Base-by-base conservation (phyloP, 176 grass and related monocot genomes). In the Metroxylon sagu region DNA sequence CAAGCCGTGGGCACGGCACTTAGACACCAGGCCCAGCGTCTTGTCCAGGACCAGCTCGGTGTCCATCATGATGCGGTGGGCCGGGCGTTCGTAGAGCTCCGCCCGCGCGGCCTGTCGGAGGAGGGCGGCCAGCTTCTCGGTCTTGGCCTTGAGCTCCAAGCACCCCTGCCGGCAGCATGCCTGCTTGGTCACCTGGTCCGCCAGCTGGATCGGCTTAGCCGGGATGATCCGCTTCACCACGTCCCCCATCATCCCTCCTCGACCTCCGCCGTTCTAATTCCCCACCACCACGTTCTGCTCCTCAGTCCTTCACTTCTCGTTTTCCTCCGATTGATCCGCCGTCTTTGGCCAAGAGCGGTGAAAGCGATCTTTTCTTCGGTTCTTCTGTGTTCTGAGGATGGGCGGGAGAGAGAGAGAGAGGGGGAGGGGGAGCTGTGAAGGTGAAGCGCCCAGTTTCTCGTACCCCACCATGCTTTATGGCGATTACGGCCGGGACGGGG, bases 81-180 rank as follows among this genome's bases (percentile, higher is more conserved):
- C 90, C 18, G 85, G 90, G 50, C 82, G 90, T 76, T 90, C 91
- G 66, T 95, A 95, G 51, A 95, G 87, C 39, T 95, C 80, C 3
- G 77, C 62, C 25, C 86, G 56, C 64, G 91, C 86, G 49, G 91
- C 91, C 81, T 90, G 91, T 14, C 91, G 86, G 35, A 95, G 80
- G 17, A 90, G 81, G 48, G 81, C 70, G 16, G 80, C 91, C 15
- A 95, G 83, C 66, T 74, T 67, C 71, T 82, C 75, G 1, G 91
- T 86, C 50, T 73, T 84, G 23, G 59, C 54, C 25, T 85, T 85
- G 25, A 95, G 80, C 35, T 85, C 86, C 54, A 53, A 60, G 76
- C 91, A 95, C 77, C 90, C 86, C 14, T 64, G 17, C 16, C 83
- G 74, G 83, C 61, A 43, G 55, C 82, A 68, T 84, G 71, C 3